phyloP scores from a whole-genome alignment of 768 basidiomycete species.

The Peribolospora kevripleyi region DNA sequence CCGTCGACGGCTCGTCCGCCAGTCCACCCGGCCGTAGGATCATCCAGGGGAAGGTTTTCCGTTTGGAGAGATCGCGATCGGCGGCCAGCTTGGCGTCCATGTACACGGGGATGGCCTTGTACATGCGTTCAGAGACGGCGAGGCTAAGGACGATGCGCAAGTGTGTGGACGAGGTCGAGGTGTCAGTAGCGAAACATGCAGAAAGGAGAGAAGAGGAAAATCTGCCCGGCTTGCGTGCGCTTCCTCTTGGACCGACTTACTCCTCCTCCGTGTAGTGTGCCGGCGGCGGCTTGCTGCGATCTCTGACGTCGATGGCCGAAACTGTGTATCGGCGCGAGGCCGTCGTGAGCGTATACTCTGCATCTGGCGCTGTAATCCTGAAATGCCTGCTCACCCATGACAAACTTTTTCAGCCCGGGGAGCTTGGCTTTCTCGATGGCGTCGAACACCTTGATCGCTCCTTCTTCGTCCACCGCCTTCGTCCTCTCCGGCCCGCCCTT shows the following conservation, averaged over 20 bases:
- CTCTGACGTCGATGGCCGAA: slow-evolving; percentile 34
- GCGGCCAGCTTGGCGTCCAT: slow-evolving; percentile 26
- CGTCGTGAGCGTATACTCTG: slow-evolving; percentile 1
- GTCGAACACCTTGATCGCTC: slow-evolving; percentile 44
- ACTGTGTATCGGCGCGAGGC: slow-evolving; percentile 20
- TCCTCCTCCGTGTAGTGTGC: too few relatives aligned
- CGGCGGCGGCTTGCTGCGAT: slow-evolving; percentile 27
- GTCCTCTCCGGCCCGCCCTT: slow-evolving; percentile 29
- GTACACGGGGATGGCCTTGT: slow-evolving; percentile 26
- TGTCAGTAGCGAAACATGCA: background rate
- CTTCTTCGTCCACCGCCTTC: slow-evolving; percentile 34
- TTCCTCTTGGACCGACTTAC: slow-evolving; percentile 28
- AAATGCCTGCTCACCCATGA: slow-evolving; percentile 2
- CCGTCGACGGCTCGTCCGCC: slow-evolving; percentile 29
- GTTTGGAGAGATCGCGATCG: slow-evolving; percentile 24
- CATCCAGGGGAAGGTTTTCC: slow-evolving; percentile 38
- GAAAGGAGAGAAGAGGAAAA: background rate
- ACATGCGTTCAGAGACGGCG: slow-evolving; percentile 23
- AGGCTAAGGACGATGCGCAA: background rate
- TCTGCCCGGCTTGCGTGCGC: background rate
- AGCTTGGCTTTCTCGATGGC: slow-evolving; percentile 33
- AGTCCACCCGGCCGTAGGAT: slow-evolving; percentile 41
- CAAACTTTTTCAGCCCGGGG: slow-evolving; percentile 4
- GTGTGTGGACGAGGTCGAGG: too few relatives aligned
- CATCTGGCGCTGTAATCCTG: background rate